These are phyloP conservation scores for Rosa chinensis DNA, from an alignment of 306 rosid species.

Conservation along the genomic window DNA sequence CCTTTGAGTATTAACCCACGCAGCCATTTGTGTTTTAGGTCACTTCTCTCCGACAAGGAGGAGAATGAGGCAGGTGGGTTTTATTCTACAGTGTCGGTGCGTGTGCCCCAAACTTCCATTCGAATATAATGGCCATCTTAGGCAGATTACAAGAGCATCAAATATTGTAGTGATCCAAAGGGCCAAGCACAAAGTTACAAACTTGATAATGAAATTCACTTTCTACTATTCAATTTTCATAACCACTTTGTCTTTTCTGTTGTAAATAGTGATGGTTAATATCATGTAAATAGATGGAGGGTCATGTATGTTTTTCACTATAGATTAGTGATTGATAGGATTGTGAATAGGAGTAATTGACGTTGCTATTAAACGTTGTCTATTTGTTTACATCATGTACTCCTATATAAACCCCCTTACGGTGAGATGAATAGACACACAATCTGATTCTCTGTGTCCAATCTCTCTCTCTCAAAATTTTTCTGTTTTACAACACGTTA, in stretches of 20 bases:
- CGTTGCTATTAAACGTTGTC: no score
- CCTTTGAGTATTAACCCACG: slow-evolving; percentile 32
- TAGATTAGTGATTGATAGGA: no score
- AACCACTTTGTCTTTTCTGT: neutral
- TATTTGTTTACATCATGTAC: no score
- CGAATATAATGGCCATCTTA: slow-evolving; percentile 14
- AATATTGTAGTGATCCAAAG: neutral
- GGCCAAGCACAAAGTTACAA: neutral
- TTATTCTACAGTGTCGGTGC: slow-evolving; percentile 22
- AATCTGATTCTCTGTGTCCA: no score
- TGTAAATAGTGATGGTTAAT: no score
- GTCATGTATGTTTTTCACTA: no score
- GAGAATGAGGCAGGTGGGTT: slow-evolving; percentile 12
- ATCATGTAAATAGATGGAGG: no score
- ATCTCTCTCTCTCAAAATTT: no score
- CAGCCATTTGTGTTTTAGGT: slow-evolving; percentile 11
- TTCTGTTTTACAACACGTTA: no score
- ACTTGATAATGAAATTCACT: neutral
- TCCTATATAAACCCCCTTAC: no score
- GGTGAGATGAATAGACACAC: no score
- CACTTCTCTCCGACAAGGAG: slow-evolving; percentile 18
- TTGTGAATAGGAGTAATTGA: no score
- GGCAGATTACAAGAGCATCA: slow-evolving; percentile 1
- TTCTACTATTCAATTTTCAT: neutral
- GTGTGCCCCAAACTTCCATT: slow-evolving; percentile 26